Evolutionary conservation across 805 yeast genomes (phyloP), one percentile per base, ranked within the genome.

Genomic region (Isabelozyma rhagii): DNA sequence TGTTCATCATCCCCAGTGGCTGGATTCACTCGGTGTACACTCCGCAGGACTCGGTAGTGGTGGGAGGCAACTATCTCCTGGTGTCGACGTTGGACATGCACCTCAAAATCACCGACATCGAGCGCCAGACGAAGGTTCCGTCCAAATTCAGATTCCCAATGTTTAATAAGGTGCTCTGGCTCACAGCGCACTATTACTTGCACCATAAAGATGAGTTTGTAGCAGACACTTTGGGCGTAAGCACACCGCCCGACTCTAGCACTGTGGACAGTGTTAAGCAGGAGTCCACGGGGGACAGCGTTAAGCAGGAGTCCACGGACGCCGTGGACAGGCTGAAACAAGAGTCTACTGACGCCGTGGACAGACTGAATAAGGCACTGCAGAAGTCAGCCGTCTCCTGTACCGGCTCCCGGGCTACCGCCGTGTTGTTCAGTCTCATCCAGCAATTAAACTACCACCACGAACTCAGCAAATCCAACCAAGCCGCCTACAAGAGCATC

Each of bases 21-120:
- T 91, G 96, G 96, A 90, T 91, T 45, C 97, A 91, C 66, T 84
- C 94, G 0, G 97, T 91, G 0, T 82, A 82, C 59, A 90, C 97
- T 0, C 93, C 96, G 0, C 69, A 71, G 13, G 96, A 91, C 61
- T 81, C 96, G 0, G 68, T 90, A 2, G 90, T 91, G 3, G 80
- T 91, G 48, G 97, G 97, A 2, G 97, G 97, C 0, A 91, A 91
- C 63, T 91, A 85, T 62, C 69, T 91, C 27, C 89, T 96, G 0
- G 61, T 82, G 40, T 67, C 80, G 48, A 84, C 85, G 58, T 67
- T 89, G 53, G 71, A 74, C 17, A 84, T 77, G 54, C 96, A 91
- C 61, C 61, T 89, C 39, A 71, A 71, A 44, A 78, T 89, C 8
- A 79, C 79, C 47, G 71, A 77, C 8, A 74, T 91, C 29, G 97